Percentiles rank a stretch among this genome's conserved stretches.
Conservation (phyloP, 768 basidiomycete genomes). For the Hygrophorus russula region DNA sequence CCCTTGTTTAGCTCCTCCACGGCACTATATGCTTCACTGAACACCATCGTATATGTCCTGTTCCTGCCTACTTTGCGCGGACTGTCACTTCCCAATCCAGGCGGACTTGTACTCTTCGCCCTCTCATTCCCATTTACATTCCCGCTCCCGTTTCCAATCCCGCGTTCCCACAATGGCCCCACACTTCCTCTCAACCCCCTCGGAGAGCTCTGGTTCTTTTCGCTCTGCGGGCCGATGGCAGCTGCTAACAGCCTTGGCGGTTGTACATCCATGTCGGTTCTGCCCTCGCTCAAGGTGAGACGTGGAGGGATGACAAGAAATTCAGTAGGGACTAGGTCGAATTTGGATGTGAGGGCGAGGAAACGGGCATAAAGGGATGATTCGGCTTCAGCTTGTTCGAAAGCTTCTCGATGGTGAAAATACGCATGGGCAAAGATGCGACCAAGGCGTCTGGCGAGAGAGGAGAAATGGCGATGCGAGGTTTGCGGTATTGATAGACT, state of each 20-base stretch:
- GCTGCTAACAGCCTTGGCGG: conserved; percentile 29
- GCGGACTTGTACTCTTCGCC: conserved; percentile 14
- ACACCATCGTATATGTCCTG: conserved; percentile 70
- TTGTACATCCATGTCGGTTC: conserved; percentile 17
- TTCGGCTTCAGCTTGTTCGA: conserved; percentile 85
- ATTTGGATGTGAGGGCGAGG: conserved; percentile 69
- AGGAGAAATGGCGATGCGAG: conserved; percentile 82
- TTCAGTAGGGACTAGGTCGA: conserved; percentile 71
- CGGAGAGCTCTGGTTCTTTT: neutral
- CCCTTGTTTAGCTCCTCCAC: conserved; percentile 22
- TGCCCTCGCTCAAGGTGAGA: conserved; percentile 8
- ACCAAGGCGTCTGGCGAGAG: conserved; percentile 82
- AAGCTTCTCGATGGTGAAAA: conserved; percentile 87
- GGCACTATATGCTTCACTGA: conserved; percentile 29
- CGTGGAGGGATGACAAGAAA: conserved; percentile 70
- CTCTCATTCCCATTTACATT: conserved; percentile 3
- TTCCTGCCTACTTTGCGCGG: conserved; percentile 39
- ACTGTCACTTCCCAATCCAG: conserved; percentile 20
- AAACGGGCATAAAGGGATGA: conserved; percentile 86
- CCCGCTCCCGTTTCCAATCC: neutral
- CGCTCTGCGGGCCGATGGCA: conserved; percentile 15
- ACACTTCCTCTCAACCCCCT: neutral
- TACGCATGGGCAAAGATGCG: conserved; percentile 96
- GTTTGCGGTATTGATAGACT: conserved; percentile 75
- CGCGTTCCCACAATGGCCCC: conserved; percentile 6